Percentiles rank a stretch among this genome's conserved stretches.
Evolutionary conservation across 2,329 filamentous ascomycete genomes (phyloP).

Genomic region (Hypoxylon sp.): DNA sequence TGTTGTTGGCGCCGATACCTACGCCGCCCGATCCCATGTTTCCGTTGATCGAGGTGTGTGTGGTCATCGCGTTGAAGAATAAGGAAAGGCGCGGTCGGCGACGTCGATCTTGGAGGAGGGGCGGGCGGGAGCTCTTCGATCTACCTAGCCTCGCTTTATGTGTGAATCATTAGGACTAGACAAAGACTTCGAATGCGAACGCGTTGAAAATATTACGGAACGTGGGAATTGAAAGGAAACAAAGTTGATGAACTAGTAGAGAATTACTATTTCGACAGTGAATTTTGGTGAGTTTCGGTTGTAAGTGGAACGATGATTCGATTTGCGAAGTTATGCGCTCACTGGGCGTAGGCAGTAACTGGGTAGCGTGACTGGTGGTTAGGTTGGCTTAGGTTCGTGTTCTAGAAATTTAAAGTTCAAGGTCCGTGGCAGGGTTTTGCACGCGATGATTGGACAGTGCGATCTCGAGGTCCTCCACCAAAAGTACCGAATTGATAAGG

Average conservation of each 20-base stretch:
- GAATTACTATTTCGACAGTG: conserved; percentile 1
- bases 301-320: conserved; percentile 6
- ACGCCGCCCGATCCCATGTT: conserved; percentile 47
- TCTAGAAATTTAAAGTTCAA: conserved; percentile 24
- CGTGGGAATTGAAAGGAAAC: conserved; percentile 1
- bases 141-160: conserved; percentile 37
- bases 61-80: conserved; percentile 37
- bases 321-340: conserved; percentile 12
- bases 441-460: conserved; percentile 32
- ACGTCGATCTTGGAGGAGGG: conserved; percentile 42
- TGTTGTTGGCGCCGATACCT: conserved; percentile 50
- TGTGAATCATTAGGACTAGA: conserved; percentile 40
- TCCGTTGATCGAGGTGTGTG: conserved; percentile 41
- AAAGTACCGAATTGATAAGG: too few species aligned
- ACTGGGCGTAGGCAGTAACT: neutral
- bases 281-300: too few species aligned
- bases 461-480: conserved; percentile 13
- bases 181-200: too few species aligned
- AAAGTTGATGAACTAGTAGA: conserved; percentile 2
- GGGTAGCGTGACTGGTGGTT: conserved; percentile 14
- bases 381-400: conserved; percentile 17
- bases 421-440: conserved; percentile 19
- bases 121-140: conserved; percentile 40
- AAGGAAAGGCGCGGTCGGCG: conserved; percentile 31
- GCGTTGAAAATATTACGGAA: too few species aligned